Base-by-base conservation (phyloP, 169 alveolate species). In the Babesia divergens region DNA sequence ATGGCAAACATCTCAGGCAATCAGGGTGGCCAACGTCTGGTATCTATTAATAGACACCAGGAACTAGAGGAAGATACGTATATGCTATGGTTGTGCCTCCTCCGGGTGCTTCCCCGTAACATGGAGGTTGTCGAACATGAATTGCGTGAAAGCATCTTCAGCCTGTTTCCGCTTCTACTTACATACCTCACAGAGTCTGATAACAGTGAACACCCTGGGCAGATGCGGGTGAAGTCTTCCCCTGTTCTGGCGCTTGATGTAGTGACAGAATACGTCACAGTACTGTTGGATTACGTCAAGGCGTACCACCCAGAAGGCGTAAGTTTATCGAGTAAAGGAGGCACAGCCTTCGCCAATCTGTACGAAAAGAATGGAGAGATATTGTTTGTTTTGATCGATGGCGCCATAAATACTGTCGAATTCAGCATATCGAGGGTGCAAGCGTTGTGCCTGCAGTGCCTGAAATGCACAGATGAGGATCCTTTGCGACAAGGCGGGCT, bases 41-140 rank as follows among this genome's bases (percentile, higher is more conserved):
- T 62, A n/a, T 32, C 50, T 0, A 20, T 37, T 3, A 31, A 50
- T 37, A 62, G 24, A 16, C 35, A 62, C 31, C 13, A 35, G 11
- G 72, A 62, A 47, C 59, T 62, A 6, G 72, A 62, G 44, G 72
- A 62, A 20, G 72, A 62, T 32, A 2, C 24, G 11, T 38, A 65
- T 26, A 38, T 58, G 38, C 43, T 76, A 0, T 76, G 85, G 85
- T 28, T 76, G 8, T 47, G 65, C 11, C 20, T 76, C 32, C 85
- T 76, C 14, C 53, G 85, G 8, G 71, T 62, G 29, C 24, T 70
- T 7, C 82, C 82, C 6, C 29, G 28, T 7, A 70, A 58, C n/a
- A 9, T 66, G 6, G 66, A 51, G 28, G 16, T 54, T 3, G 65
- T 51, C 6, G 66, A 66, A 54, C 34, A 31, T 0, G 55, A 51